Conservation (phyloP, 352 stramenopile species). For the Plasmopara viticola region DNA sequence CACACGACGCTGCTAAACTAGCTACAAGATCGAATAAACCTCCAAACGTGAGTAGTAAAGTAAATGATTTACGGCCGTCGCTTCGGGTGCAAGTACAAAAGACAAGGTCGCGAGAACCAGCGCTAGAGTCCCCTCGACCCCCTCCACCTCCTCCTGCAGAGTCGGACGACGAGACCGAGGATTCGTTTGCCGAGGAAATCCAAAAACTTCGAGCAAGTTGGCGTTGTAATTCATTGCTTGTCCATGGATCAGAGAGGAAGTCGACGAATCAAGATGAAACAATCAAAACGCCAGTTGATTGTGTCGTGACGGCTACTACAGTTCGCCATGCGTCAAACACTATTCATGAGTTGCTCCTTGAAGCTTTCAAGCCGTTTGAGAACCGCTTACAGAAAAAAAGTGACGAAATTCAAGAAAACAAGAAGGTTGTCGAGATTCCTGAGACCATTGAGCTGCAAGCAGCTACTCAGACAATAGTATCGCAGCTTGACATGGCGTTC, state of each 20-base stretch:
- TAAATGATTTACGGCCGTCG: too few relatives aligned
- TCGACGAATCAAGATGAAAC: slow-evolving; percentile 8
- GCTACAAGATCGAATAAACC: not conserved
- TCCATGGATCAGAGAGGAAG: slow-evolving; percentile 12
- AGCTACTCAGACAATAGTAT: slow-evolving; percentile 35
- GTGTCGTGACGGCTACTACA: slow-evolving; percentile 6
- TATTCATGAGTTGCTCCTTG: slow-evolving; percentile 40
- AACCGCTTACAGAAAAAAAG: slow-evolving; percentile 20
- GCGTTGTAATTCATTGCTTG: not conserved
- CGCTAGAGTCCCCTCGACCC: slow-evolving; percentile 13
- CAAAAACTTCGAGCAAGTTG: slow-evolving; percentile 18
- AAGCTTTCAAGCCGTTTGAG: slow-evolving; percentile 51
- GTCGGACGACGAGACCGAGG: slow-evolving; percentile 24
- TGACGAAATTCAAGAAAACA: slow-evolving; percentile 24
- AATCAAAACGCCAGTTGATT: slow-evolving; percentile 6
- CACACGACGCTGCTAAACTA: slow-evolving; percentile 5
- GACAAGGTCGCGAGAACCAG: slow-evolving; percentile 1
- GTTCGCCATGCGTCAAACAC: slow-evolving; percentile 32
- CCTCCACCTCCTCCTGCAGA: slow-evolving; percentile 10
- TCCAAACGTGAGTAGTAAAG: too few relatives aligned
- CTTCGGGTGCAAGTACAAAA: slow-evolving; percentile 2
- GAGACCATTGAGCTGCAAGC: slow-evolving; percentile 18
- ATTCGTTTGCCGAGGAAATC: slow-evolving; percentile 47
- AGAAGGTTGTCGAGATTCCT: slow-evolving; percentile 10
- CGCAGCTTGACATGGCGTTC: slow-evolving; percentile 38